Conservation (phyloP, 2,329 filamentous ascomycete genomes). For the Pyrenophora teres region DNA sequence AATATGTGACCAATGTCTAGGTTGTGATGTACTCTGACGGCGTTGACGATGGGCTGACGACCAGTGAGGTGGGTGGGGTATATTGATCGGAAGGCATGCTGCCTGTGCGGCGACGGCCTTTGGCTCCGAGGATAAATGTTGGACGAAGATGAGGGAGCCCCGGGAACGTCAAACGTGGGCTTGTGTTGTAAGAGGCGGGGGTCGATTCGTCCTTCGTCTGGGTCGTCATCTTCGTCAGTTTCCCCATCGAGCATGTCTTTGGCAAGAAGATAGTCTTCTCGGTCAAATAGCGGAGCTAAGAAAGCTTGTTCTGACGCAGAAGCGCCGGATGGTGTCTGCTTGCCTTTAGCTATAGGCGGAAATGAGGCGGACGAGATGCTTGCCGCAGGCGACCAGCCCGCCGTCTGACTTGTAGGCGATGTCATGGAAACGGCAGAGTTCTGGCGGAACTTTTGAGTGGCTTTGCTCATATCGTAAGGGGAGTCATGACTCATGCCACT, state of each 20-base stretch:
- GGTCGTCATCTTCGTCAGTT: slow-evolving; percentile 5
- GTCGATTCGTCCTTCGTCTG: slow-evolving; percentile 16
- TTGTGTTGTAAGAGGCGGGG: slow-evolving; percentile 16
- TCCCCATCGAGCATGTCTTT: slow-evolving; percentile 19
- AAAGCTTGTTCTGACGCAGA: slow-evolving; percentile 10
- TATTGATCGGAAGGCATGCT: slow-evolving; percentile 14
- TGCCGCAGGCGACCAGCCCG: slow-evolving; percentile 10
- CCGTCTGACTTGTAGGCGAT: slow-evolving; percentile 13
- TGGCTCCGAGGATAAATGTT: slow-evolving; percentile 13
- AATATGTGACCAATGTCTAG: slow-evolving; percentile 25
- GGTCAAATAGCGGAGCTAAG: slow-evolving; percentile 24
- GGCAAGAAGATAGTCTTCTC: slow-evolving; percentile 26
- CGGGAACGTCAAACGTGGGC: slow-evolving; percentile 1
- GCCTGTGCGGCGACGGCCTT: slow-evolving; percentile 8
- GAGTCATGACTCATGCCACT: slow-evolving; percentile 23
- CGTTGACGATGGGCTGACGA: slow-evolving; percentile 28
- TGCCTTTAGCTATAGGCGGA: slow-evolving; percentile 11
- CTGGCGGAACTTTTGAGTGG: slow-evolving; percentile 6
- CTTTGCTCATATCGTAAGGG: slow-evolving; percentile 7
- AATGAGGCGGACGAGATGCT: slow-evolving; percentile 7
- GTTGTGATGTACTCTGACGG: slow-evolving; percentile 29
- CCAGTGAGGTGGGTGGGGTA: slow-evolving; percentile 25
- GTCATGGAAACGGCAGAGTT: slow-evolving; percentile 15
- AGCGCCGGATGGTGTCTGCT: slow-evolving; percentile 5
- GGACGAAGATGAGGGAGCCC: slow-evolving; percentile 9